Conservation (phyloP, 2,329 filamentous ascomycete genomes). For the Microcera coccophila region DNA sequence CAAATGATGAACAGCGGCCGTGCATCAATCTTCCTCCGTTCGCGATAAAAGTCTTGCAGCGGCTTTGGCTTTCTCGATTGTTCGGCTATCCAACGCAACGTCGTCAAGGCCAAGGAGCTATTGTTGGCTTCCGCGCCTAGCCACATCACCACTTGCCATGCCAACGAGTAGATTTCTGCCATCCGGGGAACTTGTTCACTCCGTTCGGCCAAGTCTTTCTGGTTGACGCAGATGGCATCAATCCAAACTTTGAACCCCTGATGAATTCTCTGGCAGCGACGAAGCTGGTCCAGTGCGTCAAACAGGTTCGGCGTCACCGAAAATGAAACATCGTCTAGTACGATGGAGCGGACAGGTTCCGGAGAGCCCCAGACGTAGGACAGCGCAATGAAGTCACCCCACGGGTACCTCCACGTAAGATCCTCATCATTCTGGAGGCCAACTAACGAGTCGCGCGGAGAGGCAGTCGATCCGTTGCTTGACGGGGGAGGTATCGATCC, state of each 20-base stretch:
- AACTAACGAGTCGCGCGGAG: not conserved
- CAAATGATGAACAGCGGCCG: not conserved
- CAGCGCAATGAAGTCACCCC: not conserved
- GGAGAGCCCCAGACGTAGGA: not conserved
- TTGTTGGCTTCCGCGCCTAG: not conserved
- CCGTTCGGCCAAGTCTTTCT: not conserved
- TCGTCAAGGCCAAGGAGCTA: not conserved
- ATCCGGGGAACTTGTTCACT: not conserved
- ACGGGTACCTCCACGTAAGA: not conserved
- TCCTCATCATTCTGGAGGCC: not conserved
- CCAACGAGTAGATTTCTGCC: not conserved
- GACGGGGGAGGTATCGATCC: not conserved
- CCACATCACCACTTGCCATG: not conserved
- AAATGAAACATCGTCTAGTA: not conserved
- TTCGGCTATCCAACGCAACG: not conserved
- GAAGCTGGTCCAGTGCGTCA: not conserved
- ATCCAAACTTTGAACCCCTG: not conserved
- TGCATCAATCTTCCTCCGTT: not conserved
- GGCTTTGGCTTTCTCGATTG: not conserved
- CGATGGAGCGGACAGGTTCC: not conserved
- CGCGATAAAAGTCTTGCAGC: not conserved
- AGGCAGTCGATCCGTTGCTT: not conserved
- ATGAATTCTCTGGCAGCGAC: not conserved
- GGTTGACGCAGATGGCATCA: not conserved
- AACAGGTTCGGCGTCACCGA: not conserved